These are phyloP conservation scores for Debaryomycetaceae sp. DNA, from an alignment of 1,139 yeast genomes.

Conservation along the genomic window DNA sequence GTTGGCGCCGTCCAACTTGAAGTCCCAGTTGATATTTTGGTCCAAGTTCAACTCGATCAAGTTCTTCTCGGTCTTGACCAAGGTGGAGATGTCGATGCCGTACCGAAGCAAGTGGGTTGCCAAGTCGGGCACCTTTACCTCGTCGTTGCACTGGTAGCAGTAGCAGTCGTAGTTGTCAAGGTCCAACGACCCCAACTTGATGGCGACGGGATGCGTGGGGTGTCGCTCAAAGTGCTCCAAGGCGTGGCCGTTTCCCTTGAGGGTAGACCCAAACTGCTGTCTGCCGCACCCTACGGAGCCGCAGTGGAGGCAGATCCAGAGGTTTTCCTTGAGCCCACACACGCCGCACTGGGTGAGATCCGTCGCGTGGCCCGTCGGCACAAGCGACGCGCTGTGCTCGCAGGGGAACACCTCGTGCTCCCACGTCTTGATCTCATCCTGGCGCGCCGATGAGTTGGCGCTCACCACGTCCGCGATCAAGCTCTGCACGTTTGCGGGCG, in stretches of 20 bases:
- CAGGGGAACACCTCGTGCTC: slow-evolving; percentile 82
- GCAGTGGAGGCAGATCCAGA: slow-evolving; percentile 90
- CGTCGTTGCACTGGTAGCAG: slow-evolving; percentile 88
- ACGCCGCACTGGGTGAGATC: slow-evolving; percentile 50
- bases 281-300: slow-evolving; percentile 91
- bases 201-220: slow-evolving; percentile 69
- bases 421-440: slow-evolving; percentile 86
- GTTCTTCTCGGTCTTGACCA: slow-evolving; percentile 73
- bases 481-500: slow-evolving; percentile 19
- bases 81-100: slow-evolving; percentile 62
- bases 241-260: slow-evolving; percentile 91
- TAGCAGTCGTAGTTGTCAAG: slow-evolving; percentile 62
- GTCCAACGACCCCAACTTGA: slow-evolving; percentile 80
- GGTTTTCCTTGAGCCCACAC: slow-evolving; percentile 63
- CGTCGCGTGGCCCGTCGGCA: slow-evolving; percentile 24
- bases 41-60: slow-evolving; percentile 86
- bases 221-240: slow-evolving; percentile 56
- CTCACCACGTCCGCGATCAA: slow-evolving; percentile 49
- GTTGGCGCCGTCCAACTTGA: slow-evolving; percentile 67
- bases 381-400: slow-evolving; percentile 58
- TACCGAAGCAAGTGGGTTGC: slow-evolving; percentile 47
- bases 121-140: slow-evolving; percentile 68
- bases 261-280: slow-evolving; percentile 81
- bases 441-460: slow-evolving; percentile 62
- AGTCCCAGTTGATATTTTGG: slow-evolving; percentile 92